A percentile compares a stretch with the other conserved stretches of the same genome.
These are phyloP conservation scores for Metschnikowia baotianmanensis DNA, from an alignment of 805 yeast species.

Conservation along the genomic window DNA sequence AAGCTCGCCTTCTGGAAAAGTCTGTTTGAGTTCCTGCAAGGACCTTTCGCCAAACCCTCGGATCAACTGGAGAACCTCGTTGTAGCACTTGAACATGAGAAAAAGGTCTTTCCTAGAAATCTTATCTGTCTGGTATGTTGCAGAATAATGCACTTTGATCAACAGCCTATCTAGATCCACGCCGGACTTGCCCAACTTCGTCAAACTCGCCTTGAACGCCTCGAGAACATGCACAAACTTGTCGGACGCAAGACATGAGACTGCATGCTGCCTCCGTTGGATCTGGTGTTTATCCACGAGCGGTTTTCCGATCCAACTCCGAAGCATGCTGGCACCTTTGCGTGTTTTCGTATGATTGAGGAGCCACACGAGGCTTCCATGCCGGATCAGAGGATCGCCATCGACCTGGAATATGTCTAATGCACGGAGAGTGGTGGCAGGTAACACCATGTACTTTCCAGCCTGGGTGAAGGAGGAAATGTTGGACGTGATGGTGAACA, in stretches of 20 bases:
- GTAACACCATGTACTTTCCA: constrained; percentile 52
- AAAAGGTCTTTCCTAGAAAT: constrained; percentile 61
- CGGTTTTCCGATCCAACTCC: constrained; percentile 76
- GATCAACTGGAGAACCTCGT: constrained; percentile 29
- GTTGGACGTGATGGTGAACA: constrained; percentile 53
- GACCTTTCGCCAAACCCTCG: constrained; percentile 15
- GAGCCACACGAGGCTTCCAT: constrained; percentile 78
- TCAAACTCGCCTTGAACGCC: constrained; percentile 25
- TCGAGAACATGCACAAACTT: constrained; percentile 35
- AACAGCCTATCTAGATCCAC: constrained; percentile 62
- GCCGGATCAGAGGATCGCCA: constrained; percentile 47
- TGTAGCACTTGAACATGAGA: constrained; percentile 47
- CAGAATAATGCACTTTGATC: constrained; percentile 57
- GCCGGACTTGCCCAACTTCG: constrained; percentile 26
- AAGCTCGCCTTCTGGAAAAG: constrained; percentile 29
- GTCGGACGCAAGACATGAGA: constrained; percentile 25
- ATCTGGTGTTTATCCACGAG: constrained; percentile 53
- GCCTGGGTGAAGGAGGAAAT: constrained; percentile 49
- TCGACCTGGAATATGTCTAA: constrained; percentile 72
- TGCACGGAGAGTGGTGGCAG: constrained; percentile 63
- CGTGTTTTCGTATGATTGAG: constrained; percentile 77
- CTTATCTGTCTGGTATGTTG: constrained; percentile 28
- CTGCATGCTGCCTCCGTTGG: constrained; percentile 60
- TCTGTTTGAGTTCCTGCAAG: constrained; percentile 9
- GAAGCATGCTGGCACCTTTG: constrained; percentile 67